A percentile compares a stretch with the other conserved stretches of the same genome.
Conservation (phyloP, 2,329 filamentous ascomycete genomes). For the Colletotrichum zoysiae region DNA sequence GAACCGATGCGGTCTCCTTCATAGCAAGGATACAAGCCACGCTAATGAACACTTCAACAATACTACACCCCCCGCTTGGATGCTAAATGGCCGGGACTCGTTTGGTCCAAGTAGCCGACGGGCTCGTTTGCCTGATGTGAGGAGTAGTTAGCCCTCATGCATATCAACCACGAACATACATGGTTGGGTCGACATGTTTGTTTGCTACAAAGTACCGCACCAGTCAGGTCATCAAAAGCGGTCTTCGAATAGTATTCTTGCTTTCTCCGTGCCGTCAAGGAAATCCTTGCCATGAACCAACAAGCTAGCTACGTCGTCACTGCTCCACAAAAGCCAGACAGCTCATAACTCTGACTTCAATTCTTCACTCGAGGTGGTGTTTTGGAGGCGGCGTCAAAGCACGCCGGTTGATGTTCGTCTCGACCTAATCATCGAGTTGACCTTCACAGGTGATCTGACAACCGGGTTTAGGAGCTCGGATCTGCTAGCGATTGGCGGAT, state of each 20-base stretch:
- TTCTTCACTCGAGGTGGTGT: not conserved
- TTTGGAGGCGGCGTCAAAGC: not conserved
- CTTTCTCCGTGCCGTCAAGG: not conserved
- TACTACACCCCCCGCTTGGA: no score
- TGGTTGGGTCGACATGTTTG: not conserved
- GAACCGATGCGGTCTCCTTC: not conserved
- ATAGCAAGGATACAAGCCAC: not conserved
- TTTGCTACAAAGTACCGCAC: not conserved
- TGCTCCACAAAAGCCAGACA: not conserved
- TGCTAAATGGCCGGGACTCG: not conserved
- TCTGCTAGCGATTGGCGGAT: not conserved
- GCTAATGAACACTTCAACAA: no score
- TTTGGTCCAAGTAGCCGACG: not conserved
- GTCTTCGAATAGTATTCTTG: not conserved
- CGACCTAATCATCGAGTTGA: not conserved
- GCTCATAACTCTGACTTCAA: not conserved
- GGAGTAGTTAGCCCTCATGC: not conserved
- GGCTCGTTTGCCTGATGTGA: not conserved
- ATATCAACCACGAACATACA: not conserved
- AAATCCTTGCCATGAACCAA: not conserved
- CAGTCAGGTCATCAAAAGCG: not conserved
- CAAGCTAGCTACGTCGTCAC: not conserved
- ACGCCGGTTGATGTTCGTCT: not conserved
- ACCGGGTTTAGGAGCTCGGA: not conserved
- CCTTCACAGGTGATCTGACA: not conserved